Evolutionary conservation across 2,329 filamentous ascomycete genomes (phyloP).

Genomic region (Aspergillus ochraceus): DNA sequence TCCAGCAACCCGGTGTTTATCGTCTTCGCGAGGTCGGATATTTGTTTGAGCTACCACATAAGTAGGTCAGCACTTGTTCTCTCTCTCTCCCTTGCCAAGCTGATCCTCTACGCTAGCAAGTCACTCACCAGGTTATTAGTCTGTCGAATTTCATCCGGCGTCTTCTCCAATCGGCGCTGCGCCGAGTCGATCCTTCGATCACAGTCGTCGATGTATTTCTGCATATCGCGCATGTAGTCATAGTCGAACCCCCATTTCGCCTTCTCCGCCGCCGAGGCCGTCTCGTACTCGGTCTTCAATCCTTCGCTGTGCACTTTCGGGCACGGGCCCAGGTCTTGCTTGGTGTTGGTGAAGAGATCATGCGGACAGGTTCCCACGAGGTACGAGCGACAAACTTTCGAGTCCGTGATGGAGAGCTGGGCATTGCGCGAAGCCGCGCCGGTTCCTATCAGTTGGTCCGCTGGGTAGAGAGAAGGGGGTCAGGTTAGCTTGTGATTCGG

Average conservation of each 20-base stretch:
- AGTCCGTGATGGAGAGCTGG: conserved; percentile 83
- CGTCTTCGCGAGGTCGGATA: conserved; percentile 74
- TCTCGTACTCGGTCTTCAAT: conserved; percentile 85
- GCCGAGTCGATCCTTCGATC: conserved; percentile 90
- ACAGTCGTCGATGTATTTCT: conserved; percentile 96
- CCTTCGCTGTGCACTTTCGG: conserved; percentile 84
- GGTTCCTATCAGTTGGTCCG: conserved; percentile 73
- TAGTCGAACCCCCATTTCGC: conserved; percentile 87
- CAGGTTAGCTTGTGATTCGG: conserved; percentile 27
- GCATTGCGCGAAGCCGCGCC: conserved; percentile 71
- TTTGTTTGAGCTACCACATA: conserved; percentile 67
- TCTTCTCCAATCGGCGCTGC: conserved; percentile 91
- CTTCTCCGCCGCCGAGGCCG: conserved; percentile 68
- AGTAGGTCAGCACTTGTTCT: not conserved
- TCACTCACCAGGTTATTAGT: conserved; percentile 73
- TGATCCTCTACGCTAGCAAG: not conserved
- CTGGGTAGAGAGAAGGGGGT: conserved; percentile 24
- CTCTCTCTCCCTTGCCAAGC: not conserved
- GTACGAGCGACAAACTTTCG: conserved; percentile 93
- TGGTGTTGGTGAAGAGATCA: conserved; percentile 99
- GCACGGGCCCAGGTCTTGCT: conserved; percentile 91
- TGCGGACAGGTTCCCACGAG: conserved; percentile 92
- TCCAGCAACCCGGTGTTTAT: conserved; percentile 83
- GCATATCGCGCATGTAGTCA: conserved; percentile 94
- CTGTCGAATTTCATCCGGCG: conserved; percentile 93